Evolutionary conservation across 2,329 filamentous ascomycete species (phyloP), one percentile per base, ranked within the genome.

Genomic region (Capronia coronata): DNA sequence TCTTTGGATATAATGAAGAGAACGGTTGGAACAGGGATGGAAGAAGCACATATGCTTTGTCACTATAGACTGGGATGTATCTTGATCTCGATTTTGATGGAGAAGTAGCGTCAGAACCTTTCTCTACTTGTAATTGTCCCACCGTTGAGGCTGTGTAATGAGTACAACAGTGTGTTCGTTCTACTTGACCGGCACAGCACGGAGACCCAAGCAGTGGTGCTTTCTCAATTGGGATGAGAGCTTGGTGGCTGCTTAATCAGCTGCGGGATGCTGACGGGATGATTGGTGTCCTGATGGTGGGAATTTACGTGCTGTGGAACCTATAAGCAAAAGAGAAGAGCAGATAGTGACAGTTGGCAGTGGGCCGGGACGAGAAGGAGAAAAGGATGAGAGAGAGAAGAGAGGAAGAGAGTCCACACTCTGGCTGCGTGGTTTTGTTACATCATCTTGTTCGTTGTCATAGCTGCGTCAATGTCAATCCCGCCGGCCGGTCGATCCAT

Each of bases 191-290:
- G n/a, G n/a, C n/a, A n/a, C n/a, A n/a, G n/a, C n/a, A n/a, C n/a
- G n/a, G n/a, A n/a, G n/a, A n/a, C n/a, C n/a, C n/a, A n/a, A n/a
- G n/a, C n/a, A n/a, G n/a, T 27, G 10, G 25, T 10, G 25, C 5
- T 27, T 6, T 27, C 25, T 27, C 25, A 10, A 27, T 27, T 10
- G 25, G 25, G 25, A 27, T 27, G 25, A 5, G 42, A 19, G 21
- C 6, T 2, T 18, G 9, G 21, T 34, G 21, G 34, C 8, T 14
- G 50, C 43, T 53, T 45, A 56, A 53, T 56, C 54, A 56, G 51
- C 54, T 30, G n/a, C 14, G 25, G 2, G 23, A 10, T 48, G 54
- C 50, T 56, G 50, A 53, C 54, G 16, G 37, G 42, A 43, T 43
- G 32, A 30, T 30, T 40, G 38, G 40, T 7, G 18, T 27, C 5